Conservation (phyloP, 768 basidiomycete genomes). For the Hericium erinaceus region DNA sequence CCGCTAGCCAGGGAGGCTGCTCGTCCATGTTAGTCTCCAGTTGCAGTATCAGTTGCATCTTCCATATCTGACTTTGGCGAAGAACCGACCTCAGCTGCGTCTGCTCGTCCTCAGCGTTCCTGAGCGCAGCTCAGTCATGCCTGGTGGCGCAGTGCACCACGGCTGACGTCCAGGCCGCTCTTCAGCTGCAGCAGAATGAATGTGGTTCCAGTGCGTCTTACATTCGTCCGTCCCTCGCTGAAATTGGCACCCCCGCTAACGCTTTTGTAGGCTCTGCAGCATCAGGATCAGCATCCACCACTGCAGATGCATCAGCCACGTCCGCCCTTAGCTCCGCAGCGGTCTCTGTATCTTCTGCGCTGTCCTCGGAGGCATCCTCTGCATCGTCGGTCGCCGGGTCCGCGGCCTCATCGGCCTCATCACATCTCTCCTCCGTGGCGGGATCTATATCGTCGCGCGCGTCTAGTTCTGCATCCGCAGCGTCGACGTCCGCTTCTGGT, state of each 20-base stretch:
- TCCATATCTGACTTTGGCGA: not conserved
- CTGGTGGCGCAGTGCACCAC: not conserved
- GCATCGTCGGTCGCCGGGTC: not conserved
- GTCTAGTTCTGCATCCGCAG: not conserved
- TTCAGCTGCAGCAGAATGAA: not conserved
- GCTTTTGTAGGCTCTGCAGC: not conserved
- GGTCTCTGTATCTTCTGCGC: not conserved
- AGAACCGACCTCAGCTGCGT: not conserved
- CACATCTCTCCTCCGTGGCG: not conserved
- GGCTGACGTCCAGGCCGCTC: not conserved
- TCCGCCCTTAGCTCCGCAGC: not conserved
- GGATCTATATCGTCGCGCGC: not conserved
- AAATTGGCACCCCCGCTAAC: not conserved
- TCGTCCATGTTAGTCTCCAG: not conserved
- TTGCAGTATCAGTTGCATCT: not conserved
- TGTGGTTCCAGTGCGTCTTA: not conserved
- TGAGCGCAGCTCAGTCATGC: not conserved
- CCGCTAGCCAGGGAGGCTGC: not conserved
- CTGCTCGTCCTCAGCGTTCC: not conserved
- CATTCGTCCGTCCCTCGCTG: not conserved
- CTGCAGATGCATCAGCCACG: not conserved
- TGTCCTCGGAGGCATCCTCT: not conserved
- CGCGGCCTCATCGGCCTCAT: not conserved
- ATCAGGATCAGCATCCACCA: not conserved
- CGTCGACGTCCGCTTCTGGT: not conserved